Conservation (phyloP, 2,329 filamentous ascomycete species). For the Fusarium sp. region DNA sequence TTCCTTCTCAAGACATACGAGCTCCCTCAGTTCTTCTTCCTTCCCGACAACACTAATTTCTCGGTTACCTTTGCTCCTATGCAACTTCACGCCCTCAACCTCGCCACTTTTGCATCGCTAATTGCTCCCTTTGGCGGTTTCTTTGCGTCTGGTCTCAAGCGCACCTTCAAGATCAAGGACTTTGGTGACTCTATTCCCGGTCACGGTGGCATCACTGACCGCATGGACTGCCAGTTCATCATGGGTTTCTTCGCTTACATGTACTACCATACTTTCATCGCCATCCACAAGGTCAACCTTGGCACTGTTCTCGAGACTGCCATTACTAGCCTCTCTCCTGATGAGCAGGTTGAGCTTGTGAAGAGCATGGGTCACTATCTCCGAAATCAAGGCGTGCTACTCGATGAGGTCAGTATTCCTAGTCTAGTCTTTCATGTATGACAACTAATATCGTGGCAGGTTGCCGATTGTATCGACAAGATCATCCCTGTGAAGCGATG, state of each 20-base stretch:
- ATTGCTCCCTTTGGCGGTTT: constrained; percentile 98
- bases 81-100: constrained; percentile 88
- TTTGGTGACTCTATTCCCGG: constrained; percentile 98
- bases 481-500: constrained; percentile 37
- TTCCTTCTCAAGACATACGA: constrained; percentile 81
- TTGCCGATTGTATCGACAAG: constrained; percentile 42
- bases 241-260: constrained; percentile 99
- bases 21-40: constrained; percentile 74
- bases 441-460: constrained; percentile 30
- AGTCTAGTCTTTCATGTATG: background rate
- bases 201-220: constrained; percentile 96
- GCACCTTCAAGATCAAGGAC: constrained; percentile 99
- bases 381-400: constrained; percentile 65
- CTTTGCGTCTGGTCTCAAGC: constrained; percentile 96
- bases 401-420: constrained; percentile 44
- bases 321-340: constrained; percentile 84
- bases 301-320: constrained; percentile 89
- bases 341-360: constrained; percentile 87
- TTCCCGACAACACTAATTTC: constrained; percentile 64
- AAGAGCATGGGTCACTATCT: constrained; percentile 69
- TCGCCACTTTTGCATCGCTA: constrained; percentile 92
- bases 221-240: constrained; percentile 99
- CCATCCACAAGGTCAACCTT: constrained; percentile 82
- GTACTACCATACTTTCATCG: constrained; percentile 98
- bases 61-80: constrained; percentile 83